A percentile compares a stretch with the other conserved stretches of the same genome.
These are phyloP conservation scores for Friedmanniomyces simplex DNA, from an alignment of 495 filamentous ascomycete species.

Conservation along the genomic window DNA sequence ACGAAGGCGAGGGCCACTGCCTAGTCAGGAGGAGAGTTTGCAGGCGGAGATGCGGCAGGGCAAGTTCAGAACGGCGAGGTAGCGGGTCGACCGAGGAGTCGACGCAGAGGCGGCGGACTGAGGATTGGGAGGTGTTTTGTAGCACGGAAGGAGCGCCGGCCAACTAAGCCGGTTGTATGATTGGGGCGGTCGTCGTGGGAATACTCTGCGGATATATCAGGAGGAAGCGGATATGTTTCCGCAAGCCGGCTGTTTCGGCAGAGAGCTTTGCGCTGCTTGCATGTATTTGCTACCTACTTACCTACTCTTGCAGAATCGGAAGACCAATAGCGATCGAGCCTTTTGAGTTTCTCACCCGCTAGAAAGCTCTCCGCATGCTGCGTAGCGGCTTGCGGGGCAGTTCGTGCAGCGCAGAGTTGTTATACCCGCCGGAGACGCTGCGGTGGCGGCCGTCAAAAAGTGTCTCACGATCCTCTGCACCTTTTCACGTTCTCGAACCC, in stretches of 20 bases:
- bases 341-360: neutral
- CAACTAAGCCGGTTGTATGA: neutral
- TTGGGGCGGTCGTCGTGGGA: neutral
- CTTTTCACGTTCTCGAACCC: neutral
- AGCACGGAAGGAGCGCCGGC: too few species aligned
- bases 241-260: too few species aligned
- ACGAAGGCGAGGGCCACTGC: slow-evolving; percentile 51
- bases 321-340: too few species aligned
- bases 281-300: too few species aligned
- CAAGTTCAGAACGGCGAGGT: slow-evolving; percentile 37
- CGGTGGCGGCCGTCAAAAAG: neutral
- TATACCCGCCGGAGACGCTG: neutral
- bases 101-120: too few species aligned
- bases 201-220: too few species aligned
- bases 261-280: too few species aligned
- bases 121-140: neutral
- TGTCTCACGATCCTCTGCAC: neutral
- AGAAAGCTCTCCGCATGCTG: neutral
- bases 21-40: slow-evolving; percentile 74
- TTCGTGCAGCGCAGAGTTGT: too few species aligned
- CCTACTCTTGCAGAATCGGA: too few species aligned
- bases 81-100: slow-evolving; percentile 2
- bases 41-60: slow-evolving; percentile 61
- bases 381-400: neutral
- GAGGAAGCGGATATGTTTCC: too few species aligned